Evolutionary conservation across 1,139 yeast species (phyloP).

Genomic region (Schwanniomyces etchellsii): DNA sequence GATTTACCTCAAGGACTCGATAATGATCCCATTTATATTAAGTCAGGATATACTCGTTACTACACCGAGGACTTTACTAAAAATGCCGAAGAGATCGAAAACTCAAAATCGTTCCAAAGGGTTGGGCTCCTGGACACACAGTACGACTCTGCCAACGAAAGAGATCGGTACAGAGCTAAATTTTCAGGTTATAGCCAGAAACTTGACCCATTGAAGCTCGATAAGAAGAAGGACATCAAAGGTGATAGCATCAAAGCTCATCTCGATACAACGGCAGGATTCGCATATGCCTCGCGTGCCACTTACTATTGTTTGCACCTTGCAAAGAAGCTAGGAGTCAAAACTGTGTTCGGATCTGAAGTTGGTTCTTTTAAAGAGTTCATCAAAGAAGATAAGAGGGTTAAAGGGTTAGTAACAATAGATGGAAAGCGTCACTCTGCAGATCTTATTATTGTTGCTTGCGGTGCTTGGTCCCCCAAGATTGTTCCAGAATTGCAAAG

Average conservation of each 20-base stretch:
- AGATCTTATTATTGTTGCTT: conserved; percentile 26
- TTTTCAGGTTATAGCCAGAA: conserved; percentile 2
- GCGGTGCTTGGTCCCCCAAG: conserved; percentile 35
- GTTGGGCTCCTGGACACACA: conserved; percentile 22
- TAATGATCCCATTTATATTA: conserved; percentile 1
- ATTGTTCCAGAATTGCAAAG: conserved; percentile 25
- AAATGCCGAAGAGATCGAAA: conserved; percentile 16
- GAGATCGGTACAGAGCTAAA: conserved; percentile 20
- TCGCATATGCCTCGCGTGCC: conserved; percentile 30
- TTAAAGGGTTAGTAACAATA: background rate
- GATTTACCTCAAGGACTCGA: background rate
- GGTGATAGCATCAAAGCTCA: conserved; percentile 14
- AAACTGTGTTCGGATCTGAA: conserved; percentile 3
- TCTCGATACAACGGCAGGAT: conserved; percentile 30
- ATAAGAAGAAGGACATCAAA: conserved; percentile 11
- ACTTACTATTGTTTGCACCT: conserved; percentile 19
- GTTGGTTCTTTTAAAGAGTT: background rate
- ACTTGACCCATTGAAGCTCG: background rate
- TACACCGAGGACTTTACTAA: conserved; percentile 9
- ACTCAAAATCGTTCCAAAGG: conserved; percentile 15
- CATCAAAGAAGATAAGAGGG: background rate
- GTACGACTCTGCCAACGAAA: conserved; percentile 19
- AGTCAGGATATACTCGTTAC: conserved; percentile 1
- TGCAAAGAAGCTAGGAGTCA: conserved; percentile 22
- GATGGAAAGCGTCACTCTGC: conserved; percentile 9